Base-by-base conservation (phyloP, 2,329 filamentous ascomycete species). In the Fusarium hostae region DNA sequence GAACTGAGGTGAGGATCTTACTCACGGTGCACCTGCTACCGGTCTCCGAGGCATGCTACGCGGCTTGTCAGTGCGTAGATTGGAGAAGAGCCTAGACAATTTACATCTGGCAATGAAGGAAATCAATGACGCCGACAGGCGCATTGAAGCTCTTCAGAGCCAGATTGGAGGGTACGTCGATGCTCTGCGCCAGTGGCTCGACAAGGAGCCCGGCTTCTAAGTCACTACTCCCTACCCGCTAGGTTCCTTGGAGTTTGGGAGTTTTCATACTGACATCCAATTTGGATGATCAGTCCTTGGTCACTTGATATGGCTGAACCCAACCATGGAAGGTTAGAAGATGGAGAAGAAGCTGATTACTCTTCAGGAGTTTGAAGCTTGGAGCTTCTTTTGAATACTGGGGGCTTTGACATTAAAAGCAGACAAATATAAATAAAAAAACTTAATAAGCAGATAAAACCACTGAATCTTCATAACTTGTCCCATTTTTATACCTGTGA, bases 401-500 rank as follows among this genome's bases (percentile, higher is more conserved):
- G 9, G 16, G 12, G 32, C 3, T 12, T 52, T 16, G 18, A 26
- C 18, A 16, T n/a, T n/a, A 26, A 39, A 28, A 32, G 18, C 13
- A 39, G n/a, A 45, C 16, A 47, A 47, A 52, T 37, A n/a, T 35
- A 54, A n/a, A n/a, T n/a, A 24, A 37, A 28, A 45, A n/a, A 41
- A 24, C 32, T 13, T 50, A n/a, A 50, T 34, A 50, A 50, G n/a
- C 47, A 34, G 28, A 24, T 50, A 2, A 18, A 50, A 22, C 28
- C 28, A 34, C 39, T 48, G 15, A 39, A 16, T 34, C 37, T 43
- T 68, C 28, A 41, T 47, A 7, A 44, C 28, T 61, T 41, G 35
- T 41, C 51, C 54, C 44, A 47, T 57, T 45, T 44, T 58, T 34
- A 57, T 50, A 50, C 64, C 37, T 59, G 26, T 64, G 62, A 68